Conservation (phyloP, 768 basidiomycete genomes). For the Coprinopsis cinerea region DNA sequence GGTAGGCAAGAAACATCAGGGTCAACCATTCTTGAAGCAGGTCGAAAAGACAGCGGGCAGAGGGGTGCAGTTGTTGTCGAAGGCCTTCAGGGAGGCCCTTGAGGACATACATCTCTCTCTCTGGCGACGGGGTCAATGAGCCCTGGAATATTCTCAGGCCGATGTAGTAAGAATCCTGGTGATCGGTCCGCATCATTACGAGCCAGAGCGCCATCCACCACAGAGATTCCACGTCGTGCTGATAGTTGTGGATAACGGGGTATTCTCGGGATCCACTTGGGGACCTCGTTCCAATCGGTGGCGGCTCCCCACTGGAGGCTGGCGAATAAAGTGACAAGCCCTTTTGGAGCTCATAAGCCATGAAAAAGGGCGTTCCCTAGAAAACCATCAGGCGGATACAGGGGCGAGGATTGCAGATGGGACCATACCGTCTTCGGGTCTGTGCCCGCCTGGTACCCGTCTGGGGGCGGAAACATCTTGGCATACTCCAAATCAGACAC, state of each 20-base stretch:
- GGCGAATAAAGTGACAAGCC: background rate
- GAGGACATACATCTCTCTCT: too few species aligned
- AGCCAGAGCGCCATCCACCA: slow-evolving; percentile 8
- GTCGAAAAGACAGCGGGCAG: too few species aligned
- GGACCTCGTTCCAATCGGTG: too few species aligned
- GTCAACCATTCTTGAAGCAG: too few species aligned
- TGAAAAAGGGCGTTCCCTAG: slow-evolving; percentile 13
- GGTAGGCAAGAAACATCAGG: too few species aligned
- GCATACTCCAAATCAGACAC: slow-evolving; percentile 12
- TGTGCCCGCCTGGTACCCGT: background rate
- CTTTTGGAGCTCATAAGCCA: slow-evolving; percentile 9
- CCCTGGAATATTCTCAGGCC: background rate
- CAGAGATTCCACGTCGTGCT: slow-evolving; percentile 8
- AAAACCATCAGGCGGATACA: background rate
- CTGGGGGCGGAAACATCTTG: background rate
- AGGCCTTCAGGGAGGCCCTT: too few species aligned
- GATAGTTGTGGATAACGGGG: background rate
- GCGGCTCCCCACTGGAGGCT: too few species aligned
- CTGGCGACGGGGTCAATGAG: background rate
- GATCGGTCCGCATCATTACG: background rate
- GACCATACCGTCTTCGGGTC: slow-evolving; percentile 2
- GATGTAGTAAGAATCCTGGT: background rate
- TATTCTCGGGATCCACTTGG: background rate
- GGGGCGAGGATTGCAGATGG: background rate
- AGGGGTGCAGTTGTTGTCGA: too few species aligned